These are phyloP conservation scores for Phytopythium delawarense DNA, from an alignment of 352 stramenopile species.

Conservation along the genomic window DNA sequence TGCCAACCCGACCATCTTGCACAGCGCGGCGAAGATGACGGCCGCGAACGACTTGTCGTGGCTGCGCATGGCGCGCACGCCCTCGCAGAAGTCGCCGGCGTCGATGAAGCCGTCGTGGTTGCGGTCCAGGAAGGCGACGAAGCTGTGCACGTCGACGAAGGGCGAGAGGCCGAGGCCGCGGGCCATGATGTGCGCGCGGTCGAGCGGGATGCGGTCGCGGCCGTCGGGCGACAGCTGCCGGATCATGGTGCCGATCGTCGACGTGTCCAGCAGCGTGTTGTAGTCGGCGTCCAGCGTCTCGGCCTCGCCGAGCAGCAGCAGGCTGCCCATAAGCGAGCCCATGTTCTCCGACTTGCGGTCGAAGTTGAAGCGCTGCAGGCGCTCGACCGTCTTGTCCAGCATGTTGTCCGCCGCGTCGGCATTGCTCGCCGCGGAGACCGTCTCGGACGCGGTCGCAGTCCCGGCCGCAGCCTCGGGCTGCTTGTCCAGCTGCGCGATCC, in stretches of 20 bases:
- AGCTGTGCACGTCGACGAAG: conserved; percentile 56
- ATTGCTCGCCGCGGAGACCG: not conserved
- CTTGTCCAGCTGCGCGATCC: conserved; percentile 31
- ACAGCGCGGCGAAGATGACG: conserved; percentile 63
- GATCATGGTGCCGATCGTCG: conserved; percentile 65
- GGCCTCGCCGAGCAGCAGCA: conserved; percentile 23
- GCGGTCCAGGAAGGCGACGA: conserved; percentile 61
- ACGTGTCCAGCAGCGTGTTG: conserved; percentile 42
- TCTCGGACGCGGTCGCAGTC: not conserved
- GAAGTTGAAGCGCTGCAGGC: conserved; percentile 78
- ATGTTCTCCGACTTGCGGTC: conserved; percentile 78
- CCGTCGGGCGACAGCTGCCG: conserved; percentile 55
- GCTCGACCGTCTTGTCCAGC: conserved; percentile 33
- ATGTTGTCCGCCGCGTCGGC: conserved; percentile 8
- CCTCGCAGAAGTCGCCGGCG: conserved; percentile 60
- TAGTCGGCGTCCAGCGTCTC: conserved; percentile 58
- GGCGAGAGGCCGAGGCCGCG: conserved; percentile 55
- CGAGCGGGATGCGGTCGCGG: conserved; percentile 35
- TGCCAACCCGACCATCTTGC: conserved; percentile 23
- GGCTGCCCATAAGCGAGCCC: conserved; percentile 52
- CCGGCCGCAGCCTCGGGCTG: not conserved
- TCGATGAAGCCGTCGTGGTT: conserved; percentile 74
- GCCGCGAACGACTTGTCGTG: conserved; percentile 48
- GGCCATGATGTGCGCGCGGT: conserved; percentile 46
- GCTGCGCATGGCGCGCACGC: conserved; percentile 52